Evolutionary conservation across 2,329 filamentous ascomycete species (phyloP), one percentile per base, ranked within the genome.

Genomic region (Cladosporium halotolerans): DNA sequence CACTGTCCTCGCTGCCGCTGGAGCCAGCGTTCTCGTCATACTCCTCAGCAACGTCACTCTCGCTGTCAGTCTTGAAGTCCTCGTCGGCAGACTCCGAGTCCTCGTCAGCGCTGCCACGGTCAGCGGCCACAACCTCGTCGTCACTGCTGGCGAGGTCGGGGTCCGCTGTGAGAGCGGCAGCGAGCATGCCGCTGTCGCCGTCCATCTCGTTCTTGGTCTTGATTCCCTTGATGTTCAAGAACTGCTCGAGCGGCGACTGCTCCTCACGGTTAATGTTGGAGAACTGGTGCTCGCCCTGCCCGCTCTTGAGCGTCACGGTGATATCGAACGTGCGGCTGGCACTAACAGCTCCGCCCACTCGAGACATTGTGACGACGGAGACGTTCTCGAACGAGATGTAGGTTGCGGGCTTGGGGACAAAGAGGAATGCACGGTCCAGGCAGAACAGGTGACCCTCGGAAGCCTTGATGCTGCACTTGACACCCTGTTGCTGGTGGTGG

Each of bases 391-490:
- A 95, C 56, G 89, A 87, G 56, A 99, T 92, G 73, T 97, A 99
- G 1, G 92, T 96, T 13, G 93, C 91, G 1, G 93, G 93, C 75
- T 99, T 99, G 32, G 93, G 93, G 13, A 99, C 93, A 70, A 99
- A 99, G 82, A 99, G 95, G 72, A 99, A 95, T 7, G 91, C 92
- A 74, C 96, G 96, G 73, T 99, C 93, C 61, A 99, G 76, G 70
- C 91, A 96, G 80, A 95, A 99, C 47, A 99, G 77, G 68, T 96
- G 91, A 56, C 95, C 93, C 74, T 99, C 93, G 71, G 95, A 96
- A 51, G 95, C 95, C 75, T 99, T 99, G 82, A 99, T 96, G n/a
- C 91, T 95, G 73, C 93, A 99, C 75, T 99, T 99, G 73, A 99
- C 95, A 55, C 93, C 93, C 62, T 85, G 89, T 71, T 96, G 91